These are phyloP conservation scores for Naganishia sp. DNA, from an alignment of 1,284 basidiomycete species.

Conservation along the genomic window DNA sequence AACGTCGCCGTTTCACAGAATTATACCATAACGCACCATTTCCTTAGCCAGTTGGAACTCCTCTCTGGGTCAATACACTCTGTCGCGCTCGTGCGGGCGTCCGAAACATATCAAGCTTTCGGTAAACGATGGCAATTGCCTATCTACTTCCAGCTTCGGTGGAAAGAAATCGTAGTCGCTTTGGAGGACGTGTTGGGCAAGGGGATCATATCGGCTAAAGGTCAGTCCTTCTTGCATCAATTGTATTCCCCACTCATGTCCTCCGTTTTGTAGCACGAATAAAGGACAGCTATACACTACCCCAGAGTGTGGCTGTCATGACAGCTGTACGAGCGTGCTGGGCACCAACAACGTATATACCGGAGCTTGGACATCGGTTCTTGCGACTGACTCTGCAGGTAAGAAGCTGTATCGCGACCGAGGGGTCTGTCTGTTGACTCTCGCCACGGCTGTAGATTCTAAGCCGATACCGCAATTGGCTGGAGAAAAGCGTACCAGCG, in stretches of 20 bases:
- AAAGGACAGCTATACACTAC: slow-evolving; percentile 47
- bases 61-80: slow-evolving; percentile 74
- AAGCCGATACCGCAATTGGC: slow-evolving; percentile 73
- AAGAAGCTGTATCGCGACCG: slow-evolving; percentile 22
- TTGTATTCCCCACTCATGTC: background rate
- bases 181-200: slow-evolving; percentile 68
- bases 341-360: slow-evolving; percentile 79
- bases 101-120: slow-evolving; percentile 71
- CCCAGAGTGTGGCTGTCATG: slow-evolving; percentile 71
- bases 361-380: slow-evolving; percentile 75
- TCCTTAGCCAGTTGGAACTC: slow-evolving; percentile 79
- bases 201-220: slow-evolving; percentile 40
- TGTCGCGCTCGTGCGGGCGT: slow-evolving; percentile 68
- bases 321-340: slow-evolving; percentile 74
- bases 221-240: slow-evolving; percentile 23
- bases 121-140: slow-evolving; percentile 90
- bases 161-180: slow-evolving; percentile 83
- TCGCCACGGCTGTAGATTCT: slow-evolving; percentile 61
- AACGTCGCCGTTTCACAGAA: slow-evolving; percentile 58
- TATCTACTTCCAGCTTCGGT: slow-evolving; percentile 95
- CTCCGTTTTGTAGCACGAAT: slow-evolving; percentile 38
- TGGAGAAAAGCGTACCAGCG: slow-evolving; percentile 54
- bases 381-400: slow-evolving; percentile 88
- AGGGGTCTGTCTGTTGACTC: background rate
- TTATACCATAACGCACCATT: slow-evolving; percentile 77